Evolutionary conservation across 148 eudicot species (phyloP).

Genomic region (Euryodendron excelsum): DNA sequence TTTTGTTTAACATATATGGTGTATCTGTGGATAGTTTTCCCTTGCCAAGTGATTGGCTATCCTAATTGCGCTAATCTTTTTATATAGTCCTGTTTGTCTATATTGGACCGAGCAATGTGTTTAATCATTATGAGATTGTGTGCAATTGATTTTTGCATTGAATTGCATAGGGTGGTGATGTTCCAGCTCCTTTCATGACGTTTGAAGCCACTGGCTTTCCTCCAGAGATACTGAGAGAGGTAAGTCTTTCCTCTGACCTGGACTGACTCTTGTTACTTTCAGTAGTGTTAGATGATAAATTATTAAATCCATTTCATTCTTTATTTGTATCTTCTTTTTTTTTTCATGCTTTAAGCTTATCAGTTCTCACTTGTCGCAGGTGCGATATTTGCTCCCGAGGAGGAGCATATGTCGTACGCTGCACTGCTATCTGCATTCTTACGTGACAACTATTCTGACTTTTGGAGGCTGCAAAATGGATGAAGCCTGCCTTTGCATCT

Average conservation of each 20-base stretch:
- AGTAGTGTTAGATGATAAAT: not conserved
- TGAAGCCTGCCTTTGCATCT: slow-evolving; percentile 70
- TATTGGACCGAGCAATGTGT: not conserved
- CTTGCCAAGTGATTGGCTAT: slow-evolving; percentile 3
- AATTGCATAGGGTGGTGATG: slow-evolving; percentile 74
- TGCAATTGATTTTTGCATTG: slow-evolving; percentile 13
- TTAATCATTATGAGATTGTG: not conserved
- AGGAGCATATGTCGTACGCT: slow-evolving; percentile 99
- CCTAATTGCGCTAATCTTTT: not conserved
- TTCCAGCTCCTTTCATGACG: slow-evolving; percentile 95
- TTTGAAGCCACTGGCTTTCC: slow-evolving; percentile 95
- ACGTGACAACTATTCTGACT: slow-evolving; percentile 64
- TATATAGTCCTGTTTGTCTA: not conserved
- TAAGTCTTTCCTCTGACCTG: slow-evolving; percentile 31
- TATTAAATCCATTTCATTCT: slow-evolving; percentile 4
- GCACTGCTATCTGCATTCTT: slow-evolving; percentile 82
- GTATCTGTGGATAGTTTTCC: not conserved
- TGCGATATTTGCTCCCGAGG: slow-evolving; percentile 99
- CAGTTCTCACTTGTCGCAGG: slow-evolving; percentile 89
- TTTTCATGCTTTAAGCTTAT: slow-evolving; percentile 37
- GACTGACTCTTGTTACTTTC: not conserved
- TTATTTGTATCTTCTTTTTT: slow-evolving; percentile 18
- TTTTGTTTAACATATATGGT: not conserved
- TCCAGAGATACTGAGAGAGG: slow-evolving; percentile 87
- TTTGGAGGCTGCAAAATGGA: slow-evolving; percentile 97